Percentiles rank a stretch among this genome's conserved stretches.
Evolutionary conservation across 768 basidiomycete species (phyloP).

Genomic region (Termitomyces sp.): DNA sequence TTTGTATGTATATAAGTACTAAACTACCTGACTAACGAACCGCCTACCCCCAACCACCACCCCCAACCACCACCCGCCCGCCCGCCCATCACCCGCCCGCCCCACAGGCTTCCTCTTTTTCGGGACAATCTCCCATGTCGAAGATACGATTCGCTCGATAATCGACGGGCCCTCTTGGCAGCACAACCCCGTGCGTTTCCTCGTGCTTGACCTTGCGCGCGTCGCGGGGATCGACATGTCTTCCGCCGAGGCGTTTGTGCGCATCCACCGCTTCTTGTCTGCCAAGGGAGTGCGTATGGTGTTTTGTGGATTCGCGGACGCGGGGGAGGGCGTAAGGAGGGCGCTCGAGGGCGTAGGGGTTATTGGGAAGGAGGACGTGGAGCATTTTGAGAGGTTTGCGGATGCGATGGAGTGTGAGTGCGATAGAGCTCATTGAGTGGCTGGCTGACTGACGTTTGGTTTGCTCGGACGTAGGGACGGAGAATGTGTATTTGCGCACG

Average conservation of each 20-base stretch:
- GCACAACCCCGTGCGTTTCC: slow-evolving; percentile 59
- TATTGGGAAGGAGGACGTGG: slow-evolving; percentile 71
- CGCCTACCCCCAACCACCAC: no score
- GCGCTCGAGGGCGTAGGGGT: slow-evolving; percentile 78
- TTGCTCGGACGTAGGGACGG: slow-evolving; percentile 75
- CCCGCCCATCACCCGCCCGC: neutral
- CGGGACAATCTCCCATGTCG: slow-evolving; percentile 88
- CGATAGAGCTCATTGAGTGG: no score
- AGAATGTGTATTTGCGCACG: slow-evolving; percentile 84
- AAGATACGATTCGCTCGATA: slow-evolving; percentile 75
- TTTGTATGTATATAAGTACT: no score
- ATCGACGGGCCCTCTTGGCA: slow-evolving; percentile 70
- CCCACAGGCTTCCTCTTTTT: slow-evolving; percentile 77
- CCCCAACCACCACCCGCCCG: neutral
- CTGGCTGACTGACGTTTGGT: neutral
- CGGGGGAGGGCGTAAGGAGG: slow-evolving; percentile 60
- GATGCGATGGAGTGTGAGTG: slow-evolving; percentile 89
- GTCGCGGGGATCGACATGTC: slow-evolving; percentile 93
- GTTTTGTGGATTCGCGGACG: slow-evolving; percentile 73
- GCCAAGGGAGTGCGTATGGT: slow-evolving; percentile 79
- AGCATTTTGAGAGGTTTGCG: slow-evolving; percentile 75
- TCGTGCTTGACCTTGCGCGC: slow-evolving; percentile 81
- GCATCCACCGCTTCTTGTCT: slow-evolving; percentile 76
- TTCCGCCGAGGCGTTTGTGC: slow-evolving; percentile 90
- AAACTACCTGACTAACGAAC: no score